phyloP scores from a whole-genome alignment of 1,284 basidiomycete genomes.

The Cryptococcus sp. region DNA sequence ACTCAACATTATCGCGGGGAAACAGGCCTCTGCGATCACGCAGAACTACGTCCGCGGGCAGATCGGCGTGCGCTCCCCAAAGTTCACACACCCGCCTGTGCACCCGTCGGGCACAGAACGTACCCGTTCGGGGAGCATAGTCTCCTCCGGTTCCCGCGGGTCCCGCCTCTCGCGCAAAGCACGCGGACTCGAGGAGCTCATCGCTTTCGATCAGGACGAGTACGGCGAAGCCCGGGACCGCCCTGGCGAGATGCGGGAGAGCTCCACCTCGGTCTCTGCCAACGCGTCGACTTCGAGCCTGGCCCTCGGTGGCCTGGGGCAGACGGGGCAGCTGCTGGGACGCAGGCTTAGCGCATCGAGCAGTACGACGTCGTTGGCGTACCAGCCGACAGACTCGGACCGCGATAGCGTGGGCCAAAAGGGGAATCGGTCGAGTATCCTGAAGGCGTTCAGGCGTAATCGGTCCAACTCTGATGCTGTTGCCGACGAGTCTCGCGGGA shows the following conservation, averaged over 20 bases:
- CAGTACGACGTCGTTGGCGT: slow-evolving; percentile 36
- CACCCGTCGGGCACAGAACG: slow-evolving; percentile 8
- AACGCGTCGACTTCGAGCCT: not conserved
- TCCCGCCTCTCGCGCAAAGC: slow-evolving; percentile 13
- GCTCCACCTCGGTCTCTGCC: slow-evolving; percentile 1
- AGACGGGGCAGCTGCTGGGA: slow-evolving; percentile 1
- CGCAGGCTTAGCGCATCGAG: slow-evolving; percentile 15
- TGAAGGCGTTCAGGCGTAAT: slow-evolving; percentile 32
- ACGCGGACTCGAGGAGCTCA: slow-evolving; percentile 38
- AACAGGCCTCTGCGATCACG: slow-evolving; percentile 31
- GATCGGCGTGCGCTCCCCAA: slow-evolving; percentile 26
- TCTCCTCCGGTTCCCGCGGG: slow-evolving; percentile 6
- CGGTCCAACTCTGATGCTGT: slow-evolving; percentile 32
- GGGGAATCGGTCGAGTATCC: slow-evolving; percentile 32
- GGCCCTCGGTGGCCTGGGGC: not conserved
- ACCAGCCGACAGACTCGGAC: slow-evolving; percentile 30
- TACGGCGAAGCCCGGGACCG: slow-evolving; percentile 23
- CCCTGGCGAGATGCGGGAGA: slow-evolving; percentile 16
- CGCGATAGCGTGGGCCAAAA: slow-evolving; percentile 29
- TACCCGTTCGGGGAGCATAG: not conserved
- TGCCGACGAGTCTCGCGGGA: slow-evolving; percentile 17
- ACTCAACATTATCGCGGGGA: slow-evolving; percentile 29
- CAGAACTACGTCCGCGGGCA: slow-evolving; percentile 29
- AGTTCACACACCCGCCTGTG: not conserved
- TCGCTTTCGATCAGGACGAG: slow-evolving; percentile 23